Evolutionary conservation across 495 filamentous ascomycete species (phyloP).

Genomic region (Mycothermus thermophilus): DNA sequence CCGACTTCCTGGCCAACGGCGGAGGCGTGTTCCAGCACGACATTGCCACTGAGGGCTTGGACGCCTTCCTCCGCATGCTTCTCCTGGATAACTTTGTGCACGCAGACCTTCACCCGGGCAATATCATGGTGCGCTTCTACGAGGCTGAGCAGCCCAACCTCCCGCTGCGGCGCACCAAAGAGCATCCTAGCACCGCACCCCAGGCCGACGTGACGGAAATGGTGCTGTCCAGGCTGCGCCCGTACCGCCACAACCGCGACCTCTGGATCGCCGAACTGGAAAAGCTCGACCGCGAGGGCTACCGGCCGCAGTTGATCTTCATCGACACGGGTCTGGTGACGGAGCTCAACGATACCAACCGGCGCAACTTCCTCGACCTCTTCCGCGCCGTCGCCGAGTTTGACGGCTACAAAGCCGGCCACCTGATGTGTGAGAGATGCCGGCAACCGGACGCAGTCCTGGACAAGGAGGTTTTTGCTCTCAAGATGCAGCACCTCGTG

Average conservation of each 20-base stretch:
- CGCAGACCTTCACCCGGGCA: conserved; percentile 95
- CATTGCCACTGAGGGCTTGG: conserved; percentile 88
- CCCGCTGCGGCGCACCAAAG: conserved; percentile 25
- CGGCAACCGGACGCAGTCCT: conserved; percentile 81
- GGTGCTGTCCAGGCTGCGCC: conserved; percentile 65
- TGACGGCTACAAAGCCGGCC: conserved; percentile 87
- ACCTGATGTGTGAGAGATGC: conserved; percentile 91
- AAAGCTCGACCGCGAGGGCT: conserved; percentile 78
- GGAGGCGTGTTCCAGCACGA: conserved; percentile 88
- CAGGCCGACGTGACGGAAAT: conserved; percentile 71
- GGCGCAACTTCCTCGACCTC: conserved; percentile 85
- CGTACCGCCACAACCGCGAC: conserved; percentile 47
- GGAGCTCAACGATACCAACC: conserved; percentile 74
- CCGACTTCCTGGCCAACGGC: conserved; percentile 78
- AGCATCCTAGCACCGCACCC: conserved; percentile 26
- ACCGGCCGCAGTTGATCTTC: conserved; percentile 88
- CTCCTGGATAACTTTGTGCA: conserved; percentile 97
- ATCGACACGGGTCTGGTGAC: conserved; percentile 97
- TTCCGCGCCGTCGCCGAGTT: conserved; percentile 96
- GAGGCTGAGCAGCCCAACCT: conserved; percentile 56
- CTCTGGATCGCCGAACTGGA: conserved; percentile 57
- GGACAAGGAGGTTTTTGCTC: conserved; percentile 75
- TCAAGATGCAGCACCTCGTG: conserved; percentile 94
- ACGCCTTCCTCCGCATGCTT: conserved; percentile 97
- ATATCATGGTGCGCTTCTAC: conserved; percentile 99